Base-by-base conservation (phyloP, 805 yeast species). In the Wickerhamiella azyma region DNA sequence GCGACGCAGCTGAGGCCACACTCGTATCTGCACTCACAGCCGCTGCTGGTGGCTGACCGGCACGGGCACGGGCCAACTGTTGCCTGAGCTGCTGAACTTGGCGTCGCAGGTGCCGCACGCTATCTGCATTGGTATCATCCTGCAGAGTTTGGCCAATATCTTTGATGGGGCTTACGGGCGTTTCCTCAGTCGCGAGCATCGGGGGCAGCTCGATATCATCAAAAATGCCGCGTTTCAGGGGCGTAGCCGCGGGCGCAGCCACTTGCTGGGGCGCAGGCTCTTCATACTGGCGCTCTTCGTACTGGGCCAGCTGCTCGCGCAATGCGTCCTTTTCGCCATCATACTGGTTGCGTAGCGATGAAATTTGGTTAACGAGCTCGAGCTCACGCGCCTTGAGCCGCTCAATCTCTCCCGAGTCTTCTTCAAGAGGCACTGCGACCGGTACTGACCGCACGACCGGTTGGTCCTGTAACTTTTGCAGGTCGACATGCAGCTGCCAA, bases 401-500 rank as follows among this genome's bases (percentile, higher is more conserved):
- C 39, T 64, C 67, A 17, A 64, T 50, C 10, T 45, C 50, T 16
- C 58, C 62, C 5, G 55, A 38, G 28, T 60, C 61, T 9, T 53
- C 36, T 2, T 52, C 47, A 13, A 51, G 48, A 8, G 52, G 51
- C 38, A 46, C 48, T n/a, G 53, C 50, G 3, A 55, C 51, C 5
- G 55, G 53, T 13, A 55, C 45, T 35, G 60, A 63, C 11, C 53
- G 46, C 14, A 55, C 50, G 37, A 58, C 52, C 37, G 54, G 55
- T 8, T 55, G 50, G 36, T 56, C 47, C 9, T 53, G 45, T 17
- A 50, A 58, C 38, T 59, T 60, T 37, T 63, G 63, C 14, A 63
- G 49, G 40, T 59, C 53, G 32, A 58, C 44, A 44, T 62, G 66
- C 30, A 63, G 53, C 38, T 61, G 57, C 67, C 67, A 63, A 45